Conservation (phyloP, 202 grass and related monocot species). For the Panicum hallii region DNA sequence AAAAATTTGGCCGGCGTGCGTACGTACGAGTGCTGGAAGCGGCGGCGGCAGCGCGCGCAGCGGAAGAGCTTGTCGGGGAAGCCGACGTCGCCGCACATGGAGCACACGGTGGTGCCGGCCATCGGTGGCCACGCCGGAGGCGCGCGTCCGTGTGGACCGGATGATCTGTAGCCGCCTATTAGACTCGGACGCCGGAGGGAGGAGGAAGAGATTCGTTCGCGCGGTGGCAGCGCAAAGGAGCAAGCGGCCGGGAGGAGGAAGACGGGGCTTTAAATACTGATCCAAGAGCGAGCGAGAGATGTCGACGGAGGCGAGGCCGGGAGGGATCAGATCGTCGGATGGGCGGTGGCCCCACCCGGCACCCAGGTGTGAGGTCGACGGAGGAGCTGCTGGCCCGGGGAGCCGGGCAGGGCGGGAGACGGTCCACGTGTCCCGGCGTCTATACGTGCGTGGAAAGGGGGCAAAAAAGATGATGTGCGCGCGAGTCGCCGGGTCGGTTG, state of each 20-base stretch:
- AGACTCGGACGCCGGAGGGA: not conserved
- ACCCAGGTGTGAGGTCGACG: constrained; percentile 36
- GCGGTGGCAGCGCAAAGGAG: not conserved
- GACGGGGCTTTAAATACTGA: constrained; percentile 42
- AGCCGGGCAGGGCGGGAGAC: constrained; percentile 3
- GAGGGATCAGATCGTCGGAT: constrained; percentile 23
- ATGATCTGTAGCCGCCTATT: not conserved
- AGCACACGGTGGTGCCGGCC: constrained; percentile 67
- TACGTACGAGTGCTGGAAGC: constrained; percentile 86
- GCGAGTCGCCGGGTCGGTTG: constrained; percentile 23
- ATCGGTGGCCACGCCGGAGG: not conserved
- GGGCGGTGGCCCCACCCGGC: not conserved
- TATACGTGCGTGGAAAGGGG: constrained; percentile 2
- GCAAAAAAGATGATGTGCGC: constrained; percentile 13
- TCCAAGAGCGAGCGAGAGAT: not conserved
- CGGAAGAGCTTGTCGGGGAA: constrained; percentile 96
- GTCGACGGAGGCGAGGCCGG: not conserved
- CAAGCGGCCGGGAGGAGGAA: not conserved
- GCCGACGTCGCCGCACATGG: constrained; percentile 97
- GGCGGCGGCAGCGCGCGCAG: constrained; percentile 71
- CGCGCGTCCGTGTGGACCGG: not conserved
- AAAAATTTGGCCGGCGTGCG: not conserved
- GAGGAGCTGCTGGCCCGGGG: constrained; percentile 31
- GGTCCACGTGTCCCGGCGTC: constrained; percentile 49
- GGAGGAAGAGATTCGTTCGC: not conserved